Evolutionary conservation across 192 early-diverging fungal species (phyloP).

Genomic region (Coemansia sp.): DNA sequence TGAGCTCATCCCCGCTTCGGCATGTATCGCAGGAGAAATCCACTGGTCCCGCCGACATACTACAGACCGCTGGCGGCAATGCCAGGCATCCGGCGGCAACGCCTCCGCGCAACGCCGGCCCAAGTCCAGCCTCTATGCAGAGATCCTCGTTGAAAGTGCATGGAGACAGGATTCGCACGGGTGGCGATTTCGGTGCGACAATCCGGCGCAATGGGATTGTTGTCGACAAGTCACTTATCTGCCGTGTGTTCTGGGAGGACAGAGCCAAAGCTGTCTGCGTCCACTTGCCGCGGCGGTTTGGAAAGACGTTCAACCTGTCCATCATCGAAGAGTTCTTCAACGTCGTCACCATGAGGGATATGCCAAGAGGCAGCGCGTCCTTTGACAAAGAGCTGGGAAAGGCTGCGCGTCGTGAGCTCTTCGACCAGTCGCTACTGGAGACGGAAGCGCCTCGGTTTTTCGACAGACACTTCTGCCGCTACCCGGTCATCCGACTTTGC

Average conservation of each 20-base stretch:
- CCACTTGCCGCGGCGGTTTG: conserved; percentile 11
- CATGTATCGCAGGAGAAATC: no score
- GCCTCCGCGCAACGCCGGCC: no score
- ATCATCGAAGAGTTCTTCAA: conserved; percentile 22
- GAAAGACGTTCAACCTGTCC: conserved; percentile 17
- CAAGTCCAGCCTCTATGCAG: no score
- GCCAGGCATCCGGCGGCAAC: no score
- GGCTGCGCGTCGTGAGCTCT: background rate
- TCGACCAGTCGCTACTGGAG: background rate
- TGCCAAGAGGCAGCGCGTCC: background rate
- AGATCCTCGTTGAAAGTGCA: conserved; percentile 1
- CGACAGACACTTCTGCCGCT: background rate
- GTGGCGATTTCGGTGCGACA: conserved; percentile 4
- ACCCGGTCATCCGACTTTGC: conserved; percentile 8
- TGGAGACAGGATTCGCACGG: background rate
- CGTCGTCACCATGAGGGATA: background rate
- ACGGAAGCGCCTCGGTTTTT: background rate
- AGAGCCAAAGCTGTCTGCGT: conserved; percentile 1
- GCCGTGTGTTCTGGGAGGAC: background rate
- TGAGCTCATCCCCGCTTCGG: no score
- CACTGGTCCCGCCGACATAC: no score
- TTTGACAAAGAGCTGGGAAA: background rate
- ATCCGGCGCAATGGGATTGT: background rate
- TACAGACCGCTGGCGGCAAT: no score
- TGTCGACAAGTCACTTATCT: conserved; percentile 6